Evolutionary conservation across 2,329 filamentous ascomycete species (phyloP), one percentile per base, ranked within the genome.

Genomic region (Claviceps sp.): DNA sequence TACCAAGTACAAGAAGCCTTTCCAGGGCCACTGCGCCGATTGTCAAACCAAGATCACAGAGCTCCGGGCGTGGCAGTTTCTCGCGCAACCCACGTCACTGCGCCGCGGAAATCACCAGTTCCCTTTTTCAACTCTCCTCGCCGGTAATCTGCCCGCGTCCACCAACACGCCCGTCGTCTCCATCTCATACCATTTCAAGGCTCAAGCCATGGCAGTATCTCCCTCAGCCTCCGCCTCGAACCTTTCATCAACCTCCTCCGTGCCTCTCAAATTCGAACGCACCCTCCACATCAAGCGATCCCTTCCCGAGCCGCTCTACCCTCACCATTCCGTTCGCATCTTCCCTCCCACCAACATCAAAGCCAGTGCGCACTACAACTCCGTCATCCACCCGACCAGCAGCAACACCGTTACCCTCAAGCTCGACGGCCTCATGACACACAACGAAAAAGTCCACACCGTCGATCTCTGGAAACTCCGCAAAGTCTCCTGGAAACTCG

Each of bases 311-410:
- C 81, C 87, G 2, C 86, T 89, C 48, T 76, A 79, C 50, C 89
- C 94, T 55, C 91, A 94, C 69, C 84, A 90, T 69, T 94, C 87
- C 16, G 83, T 95, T 56, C 88, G 91, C 62, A 87, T 97, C 63
- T 98, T 98, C 70, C 93, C 91, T 47, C 91, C 93, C 0, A 98
- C 93, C 59, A 93, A 95, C 70, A 84, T 98, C 62, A 90, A 88
- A 58, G 87, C 89, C 54, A 84, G 83, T 62, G 85, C 93, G 56
- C 83, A 88, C 61, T 84, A 95, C 57, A 85, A 85, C 47, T 81
- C 87, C 40, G 81, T 95, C 57, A 83, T 96, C 56, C 85, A 95
- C 70, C 89, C 91, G 5, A 87, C 90, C 55, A 87, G 88, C 61
- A 82, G 80, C 61, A 91, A 94, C 70, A 85, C 76, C 11, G 77